These are phyloP conservation scores for Talaromyces albobiverticillius DNA, from an alignment of 2,329 filamentous ascomycete genomes.

Conservation along the genomic window DNA sequence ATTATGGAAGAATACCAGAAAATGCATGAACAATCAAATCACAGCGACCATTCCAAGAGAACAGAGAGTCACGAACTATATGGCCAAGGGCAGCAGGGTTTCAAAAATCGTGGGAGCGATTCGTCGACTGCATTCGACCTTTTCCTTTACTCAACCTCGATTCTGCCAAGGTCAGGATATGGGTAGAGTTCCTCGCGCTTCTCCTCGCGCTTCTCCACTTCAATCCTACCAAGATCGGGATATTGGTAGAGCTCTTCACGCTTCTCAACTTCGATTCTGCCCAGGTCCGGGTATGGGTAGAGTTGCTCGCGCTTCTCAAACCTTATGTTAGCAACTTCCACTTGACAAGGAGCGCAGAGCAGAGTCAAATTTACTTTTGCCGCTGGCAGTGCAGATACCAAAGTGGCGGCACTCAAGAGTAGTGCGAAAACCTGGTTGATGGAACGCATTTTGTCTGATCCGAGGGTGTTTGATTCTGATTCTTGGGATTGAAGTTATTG, in stretches of 20 bases:
- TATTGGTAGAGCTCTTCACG: not conserved
- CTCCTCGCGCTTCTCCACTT: constrained; percentile 9
- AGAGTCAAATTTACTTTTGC: constrained; percentile 1
- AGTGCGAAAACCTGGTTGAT: not conserved
- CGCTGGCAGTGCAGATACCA: constrained; percentile 1
- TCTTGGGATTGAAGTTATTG: not conserved
- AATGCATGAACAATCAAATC: too few relatives aligned
- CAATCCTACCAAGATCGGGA: constrained; percentile 5
- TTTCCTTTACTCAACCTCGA: constrained; percentile 10
- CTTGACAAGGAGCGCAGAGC: not conserved
- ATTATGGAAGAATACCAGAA: too few relatives aligned
- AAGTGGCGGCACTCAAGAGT: not conserved
- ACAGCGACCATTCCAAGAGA: too few relatives aligned
- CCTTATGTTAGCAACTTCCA: not conserved
- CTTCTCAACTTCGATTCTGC: constrained; percentile 6
- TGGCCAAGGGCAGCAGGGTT: too few relatives aligned
- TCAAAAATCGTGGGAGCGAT: too few relatives aligned
- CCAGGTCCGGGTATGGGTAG: constrained; percentile 5
- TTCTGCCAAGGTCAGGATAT: constrained; percentile 1
- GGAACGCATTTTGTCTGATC: constrained; percentile 5
- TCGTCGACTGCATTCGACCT: too few relatives aligned
- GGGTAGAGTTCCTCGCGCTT: constrained; percentile 3
- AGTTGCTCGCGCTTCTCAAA: constrained; percentile 4
- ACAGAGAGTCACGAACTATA: too few relatives aligned
- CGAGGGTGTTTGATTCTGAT: too few relatives aligned